Conservation (phyloP, 1,284 basidiomycete genomes). For the Quambalaria eucalypti region DNA sequence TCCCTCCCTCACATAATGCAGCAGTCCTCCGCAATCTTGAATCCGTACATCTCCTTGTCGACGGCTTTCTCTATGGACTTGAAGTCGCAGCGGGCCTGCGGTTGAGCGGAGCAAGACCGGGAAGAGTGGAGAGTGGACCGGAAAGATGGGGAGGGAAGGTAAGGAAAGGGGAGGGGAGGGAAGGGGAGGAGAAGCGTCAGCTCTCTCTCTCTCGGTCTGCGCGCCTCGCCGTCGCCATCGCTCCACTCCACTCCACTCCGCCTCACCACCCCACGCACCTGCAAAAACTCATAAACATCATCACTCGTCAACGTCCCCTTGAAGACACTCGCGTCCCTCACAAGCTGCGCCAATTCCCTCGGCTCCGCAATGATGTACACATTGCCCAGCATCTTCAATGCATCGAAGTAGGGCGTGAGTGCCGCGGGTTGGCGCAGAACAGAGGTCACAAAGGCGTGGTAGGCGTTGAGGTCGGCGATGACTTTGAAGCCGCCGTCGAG, state of each 20-base stretch:
- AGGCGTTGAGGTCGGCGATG: constrained; percentile 88
- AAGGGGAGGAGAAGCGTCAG: not conserved
- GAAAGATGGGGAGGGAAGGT: not conserved
- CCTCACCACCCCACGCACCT: too few relatives aligned
- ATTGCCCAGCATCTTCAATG: constrained; percentile 91
- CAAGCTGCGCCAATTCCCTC: constrained; percentile 86
- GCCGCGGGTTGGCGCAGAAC: constrained; percentile 51
- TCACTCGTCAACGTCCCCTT: constrained; percentile 77
- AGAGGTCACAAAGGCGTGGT: constrained; percentile 69
- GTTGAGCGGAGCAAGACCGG: not conserved
- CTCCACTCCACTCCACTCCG: too few relatives aligned
- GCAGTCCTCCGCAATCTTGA: constrained; percentile 42
- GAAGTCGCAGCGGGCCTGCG: constrained; percentile 33
- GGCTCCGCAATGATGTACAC: constrained; percentile 64
- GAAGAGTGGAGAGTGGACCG: not conserved
- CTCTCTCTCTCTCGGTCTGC: not conserved
- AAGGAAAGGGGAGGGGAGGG: not conserved
- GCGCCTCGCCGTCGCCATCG: not conserved
- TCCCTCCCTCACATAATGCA: constrained; percentile 15
- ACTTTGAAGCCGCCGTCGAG: constrained; percentile 86
- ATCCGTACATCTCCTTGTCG: constrained; percentile 45
- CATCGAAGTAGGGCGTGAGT: constrained; percentile 77
- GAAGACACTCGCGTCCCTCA: constrained; percentile 83
- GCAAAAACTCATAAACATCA: constrained; percentile 50
- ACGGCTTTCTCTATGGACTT: constrained; percentile 37